Evolutionary conservation across 148 eudicot genomes (phyloP), one percentile per base, ranked within the genome.

Genomic region (Pharnaceum exiguum): DNA sequence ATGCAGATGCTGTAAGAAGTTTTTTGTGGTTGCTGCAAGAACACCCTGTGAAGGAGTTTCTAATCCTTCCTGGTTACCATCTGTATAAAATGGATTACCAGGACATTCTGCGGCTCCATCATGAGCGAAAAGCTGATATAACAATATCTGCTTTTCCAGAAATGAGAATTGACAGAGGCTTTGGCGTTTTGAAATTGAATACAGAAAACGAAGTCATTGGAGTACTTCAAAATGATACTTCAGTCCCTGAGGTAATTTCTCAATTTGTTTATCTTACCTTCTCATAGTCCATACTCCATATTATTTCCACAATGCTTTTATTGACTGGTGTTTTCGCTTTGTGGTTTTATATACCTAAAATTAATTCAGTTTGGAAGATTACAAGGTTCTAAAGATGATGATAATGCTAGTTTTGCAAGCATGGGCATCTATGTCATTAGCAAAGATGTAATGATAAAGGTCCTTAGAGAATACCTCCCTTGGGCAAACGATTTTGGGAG

Each of bases 71-170:
- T 6, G 87, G 89, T n/a, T 75, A 89, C 50, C 85, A 85, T 70
- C 89, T 89, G 12, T 85, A 89, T 59, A 80, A 29, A 66, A 89
- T 89, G 96, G 85, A 89, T 57, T 89, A 80, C 73, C 82, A 71
- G 76, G 70, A 75, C 36, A 80, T 89, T 28, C 71, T 89, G 36
- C 75, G 75, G 51, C 60, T 77, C 48, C 96, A 89, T 66, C 66
- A 82, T 30, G 57, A 47, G 44, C 72, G 46, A 57, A 64, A 65
- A 47, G 93, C 87, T 16, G 89, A 85, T 67, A 67, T 82, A 58
- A 89, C 94, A 5, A 69, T 87, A 47, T 71, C 89, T 16, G 80
- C 85, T 27, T 62, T 75, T 38, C 58, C 60, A 24, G 65, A 35
- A 49, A 62, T 32, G 22, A 60, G 70, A 43, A 46, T 55, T 19